Evolutionary conservation across 768 basidiomycete species (phyloP).

Genomic region (Mycena capillaripes): DNA sequence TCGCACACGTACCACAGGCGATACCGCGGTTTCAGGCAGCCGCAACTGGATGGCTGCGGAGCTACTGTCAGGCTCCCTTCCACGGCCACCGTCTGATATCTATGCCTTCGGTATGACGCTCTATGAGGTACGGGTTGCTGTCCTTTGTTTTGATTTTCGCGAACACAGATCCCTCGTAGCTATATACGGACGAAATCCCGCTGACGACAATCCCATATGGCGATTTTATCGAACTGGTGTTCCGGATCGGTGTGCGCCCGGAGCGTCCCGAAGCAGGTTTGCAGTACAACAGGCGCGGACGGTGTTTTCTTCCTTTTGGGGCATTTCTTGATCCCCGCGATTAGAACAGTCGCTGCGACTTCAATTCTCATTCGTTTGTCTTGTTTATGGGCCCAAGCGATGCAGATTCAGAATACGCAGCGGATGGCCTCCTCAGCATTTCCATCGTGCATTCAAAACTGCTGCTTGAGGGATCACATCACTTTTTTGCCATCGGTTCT

Average conservation of each 20-base stretch:
- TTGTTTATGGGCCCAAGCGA: background rate
- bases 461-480: no score
- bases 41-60: slow-evolving; percentile 48
- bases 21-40: slow-evolving; percentile 30
- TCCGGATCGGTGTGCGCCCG: slow-evolving; percentile 34
- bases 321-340: no score
- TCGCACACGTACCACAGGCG: slow-evolving; percentile 21
- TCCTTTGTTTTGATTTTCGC: background rate
- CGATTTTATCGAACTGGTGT: slow-evolving; percentile 33
- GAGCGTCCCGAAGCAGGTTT: slow-evolving; percentile 40
- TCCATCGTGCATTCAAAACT: background rate
- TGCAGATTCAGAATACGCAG: background rate
- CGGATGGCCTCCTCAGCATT: background rate
- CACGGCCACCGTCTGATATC: slow-evolving; percentile 36
- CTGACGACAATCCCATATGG: slow-evolving; percentile 30
- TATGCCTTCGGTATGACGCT: no score
- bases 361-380: no score
- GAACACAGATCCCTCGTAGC: slow-evolving; percentile 1
- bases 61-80: slow-evolving; percentile 34
- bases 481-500: no score
- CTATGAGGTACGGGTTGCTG: slow-evolving; percentile 38
- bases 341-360: no score
- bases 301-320: no score
- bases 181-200: slow-evolving; percentile 38
- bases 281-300: no score